These are phyloP conservation scores for Fusarium chuoi DNA, from an alignment of 2,329 filamentous ascomycete species.

Conservation along the genomic window DNA sequence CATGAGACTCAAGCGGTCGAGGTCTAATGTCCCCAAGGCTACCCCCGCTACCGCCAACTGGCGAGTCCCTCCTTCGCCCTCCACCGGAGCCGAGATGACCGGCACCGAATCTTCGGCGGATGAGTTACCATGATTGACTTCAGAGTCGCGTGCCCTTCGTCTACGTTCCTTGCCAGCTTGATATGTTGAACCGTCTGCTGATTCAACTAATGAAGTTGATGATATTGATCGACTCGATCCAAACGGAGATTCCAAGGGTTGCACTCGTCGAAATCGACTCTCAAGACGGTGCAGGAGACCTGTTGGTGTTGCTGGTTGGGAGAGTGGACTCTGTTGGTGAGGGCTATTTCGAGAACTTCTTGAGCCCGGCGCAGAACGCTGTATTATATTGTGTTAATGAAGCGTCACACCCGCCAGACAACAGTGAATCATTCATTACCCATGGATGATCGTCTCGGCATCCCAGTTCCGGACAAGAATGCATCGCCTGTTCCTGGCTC, in stretches of 20 bases:
- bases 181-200: constrained; percentile 13
- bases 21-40: constrained; percentile 44
- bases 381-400: neutral
- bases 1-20: constrained; percentile 47
- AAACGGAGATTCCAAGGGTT: constrained; percentile 40
- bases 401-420: no score
- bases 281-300: constrained; percentile 39
- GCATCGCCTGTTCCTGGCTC: constrained; percentile 14
- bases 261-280: constrained; percentile 38
- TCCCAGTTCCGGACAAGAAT: constrained; percentile 31
- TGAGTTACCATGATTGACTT: constrained; percentile 37
- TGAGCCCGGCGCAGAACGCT: constrained; percentile 22
- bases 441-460: neutral
- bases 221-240: constrained; percentile 33
- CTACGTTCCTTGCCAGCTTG: constrained; percentile 46
- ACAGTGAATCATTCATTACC: neutral
- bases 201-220: constrained; percentile 15
- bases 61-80: constrained; percentile 33
- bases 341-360: constrained; percentile 20
- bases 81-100: constrained; percentile 29
- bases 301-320: constrained; percentile 41
- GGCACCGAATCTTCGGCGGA: constrained; percentile 34
- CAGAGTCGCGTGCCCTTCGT: constrained; percentile 46
- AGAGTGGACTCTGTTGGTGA: constrained; percentile 31
- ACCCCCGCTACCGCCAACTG: constrained; percentile 44